A percentile compares a stretch with the other conserved stretches of the same genome.
phyloP scores from a whole-genome alignment of 345 rosid genomes.

The Melaleuca alternifolia region DNA sequence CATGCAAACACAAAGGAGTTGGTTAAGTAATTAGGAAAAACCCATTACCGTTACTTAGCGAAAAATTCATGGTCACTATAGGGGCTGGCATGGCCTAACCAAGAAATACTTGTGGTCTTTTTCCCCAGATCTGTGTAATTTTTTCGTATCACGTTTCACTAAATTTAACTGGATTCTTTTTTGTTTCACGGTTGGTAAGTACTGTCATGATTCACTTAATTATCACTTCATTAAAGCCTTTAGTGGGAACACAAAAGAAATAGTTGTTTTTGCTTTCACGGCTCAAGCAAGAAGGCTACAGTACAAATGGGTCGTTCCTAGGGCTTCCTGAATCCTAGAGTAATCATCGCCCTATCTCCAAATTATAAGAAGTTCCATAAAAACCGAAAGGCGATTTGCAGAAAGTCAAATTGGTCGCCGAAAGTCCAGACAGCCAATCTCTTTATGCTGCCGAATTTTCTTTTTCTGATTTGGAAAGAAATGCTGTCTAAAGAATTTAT shows the following conservation, averaged over 20 bases:
- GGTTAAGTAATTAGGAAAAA: not conserved
- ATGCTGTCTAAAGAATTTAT: not conserved
- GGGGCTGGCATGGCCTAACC: not conserved
- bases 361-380: not conserved
- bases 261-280: not conserved
- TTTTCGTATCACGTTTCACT: not conserved
- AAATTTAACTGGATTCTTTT: not conserved
- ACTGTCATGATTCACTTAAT: not conserved
- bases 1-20: not conserved
- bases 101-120: not conserved
- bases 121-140: not conserved
- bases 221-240: not conserved
- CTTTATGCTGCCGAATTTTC: not conserved
- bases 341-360: not conserved
- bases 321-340: not conserved
- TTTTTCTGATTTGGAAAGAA: not conserved
- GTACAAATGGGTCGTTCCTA: not conserved
- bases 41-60: not conserved
- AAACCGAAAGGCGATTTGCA: slow-evolving; percentile 1
- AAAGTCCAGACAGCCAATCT: not conserved
- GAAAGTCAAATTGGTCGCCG: slow-evolving; percentile 1
- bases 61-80: not conserved
- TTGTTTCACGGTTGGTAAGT: not conserved
- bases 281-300: not conserved
- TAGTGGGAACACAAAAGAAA: not conserved